Base-by-base conservation (phyloP, 257 asterid species). In the Solanum arcanum region DNA sequence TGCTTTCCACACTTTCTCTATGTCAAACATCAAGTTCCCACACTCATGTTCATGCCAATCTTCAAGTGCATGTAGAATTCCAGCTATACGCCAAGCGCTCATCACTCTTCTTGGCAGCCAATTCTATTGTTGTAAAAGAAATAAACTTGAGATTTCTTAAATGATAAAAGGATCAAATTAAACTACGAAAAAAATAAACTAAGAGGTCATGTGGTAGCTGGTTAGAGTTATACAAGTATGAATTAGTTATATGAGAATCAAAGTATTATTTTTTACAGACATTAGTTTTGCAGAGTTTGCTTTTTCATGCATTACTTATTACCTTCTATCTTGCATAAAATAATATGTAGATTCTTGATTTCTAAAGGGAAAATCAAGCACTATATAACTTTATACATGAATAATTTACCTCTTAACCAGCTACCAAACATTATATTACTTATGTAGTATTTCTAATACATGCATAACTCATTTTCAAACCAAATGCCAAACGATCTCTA, bases 71-170 rank as follows among this genome's bases (percentile, higher is more conserved):
- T 96, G 98, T 80, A 96, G 9, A 83, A 95, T 92, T 94, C 92
- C 94, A 88, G 97, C 96, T 66, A 92, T 86, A n/a, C 98, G 94
- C 92, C 94, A 89, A 3, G 97, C 96, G 56, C 99, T 96, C 93
- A 94, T 89, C 87, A 93, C 98, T 88, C 97, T 90, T 81, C 99
- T 92, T 2, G 96, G 97, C 94, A 95, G 52, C 99, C 99, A 95
- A 74, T 96, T 96, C 99, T 96, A 93, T 78, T 44, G 41, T 44
- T 14, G 14, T 78, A 27, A 44, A 25, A 25, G 52, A 44, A 46
- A 3, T 5, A 44, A 46, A 44, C 8, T 14, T 78, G 10, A 78
- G 8, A 25, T 25, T 18, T 44, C n/a, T 44, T 46, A 44, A 2
- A 52, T 44, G 39, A 44, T 8, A 44, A 25, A 44, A 4, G 25